A percentile compares a stretch with the other conserved stretches of the same genome.
Evolutionary conservation across 2,329 filamentous ascomycete genomes (phyloP).

Genomic region (Didymella pomorum): DNA sequence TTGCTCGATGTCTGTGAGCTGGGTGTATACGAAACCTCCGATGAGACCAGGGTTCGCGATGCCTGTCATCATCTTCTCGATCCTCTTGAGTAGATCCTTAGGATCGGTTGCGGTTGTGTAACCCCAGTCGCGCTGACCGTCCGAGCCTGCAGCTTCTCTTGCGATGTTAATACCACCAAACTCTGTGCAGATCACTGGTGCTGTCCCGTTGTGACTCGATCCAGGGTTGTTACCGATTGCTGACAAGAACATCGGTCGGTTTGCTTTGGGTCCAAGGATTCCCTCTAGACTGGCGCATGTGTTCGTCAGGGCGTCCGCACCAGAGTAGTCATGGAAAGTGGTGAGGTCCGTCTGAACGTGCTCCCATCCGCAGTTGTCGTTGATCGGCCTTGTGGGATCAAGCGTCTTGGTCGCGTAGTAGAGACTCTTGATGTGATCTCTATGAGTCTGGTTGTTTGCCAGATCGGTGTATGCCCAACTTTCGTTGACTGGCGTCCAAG

Average conservation of each 20-base stretch:
- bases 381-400: conserved; percentile 70
- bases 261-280: conserved; percentile 63
- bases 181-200: conserved; percentile 71
- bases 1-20: conserved; percentile 70
- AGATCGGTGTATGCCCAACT: conserved; percentile 70
- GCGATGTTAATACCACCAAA: conserved; percentile 75
- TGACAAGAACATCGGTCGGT: conserved; percentile 63
- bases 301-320: conserved; percentile 63
- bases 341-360: conserved; percentile 70
- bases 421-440: conserved; percentile 69
- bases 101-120: conserved; percentile 71
- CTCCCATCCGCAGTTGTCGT: conserved; percentile 77
- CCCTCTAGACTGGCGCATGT: conserved; percentile 63
- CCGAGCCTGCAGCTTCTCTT: conserved; percentile 50
- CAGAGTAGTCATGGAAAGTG: conserved; percentile 74
- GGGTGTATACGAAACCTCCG: conserved; percentile 72
- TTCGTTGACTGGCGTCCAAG: conserved; percentile 73
- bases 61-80: conserved; percentile 66
- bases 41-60: conserved; percentile 65
- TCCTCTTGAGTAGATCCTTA: conserved; percentile 65
- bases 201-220: conserved; percentile 60
- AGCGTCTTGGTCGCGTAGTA: conserved; percentile 72
- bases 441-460: conserved; percentile 64
- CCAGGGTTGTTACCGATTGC: conserved; percentile 55
- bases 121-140: conserved; percentile 65